Evolutionary conservation across 495 filamentous ascomycete genomes (phyloP), one percentile per base, ranked within the genome.

Genomic region (Jackrogersella minutella): DNA sequence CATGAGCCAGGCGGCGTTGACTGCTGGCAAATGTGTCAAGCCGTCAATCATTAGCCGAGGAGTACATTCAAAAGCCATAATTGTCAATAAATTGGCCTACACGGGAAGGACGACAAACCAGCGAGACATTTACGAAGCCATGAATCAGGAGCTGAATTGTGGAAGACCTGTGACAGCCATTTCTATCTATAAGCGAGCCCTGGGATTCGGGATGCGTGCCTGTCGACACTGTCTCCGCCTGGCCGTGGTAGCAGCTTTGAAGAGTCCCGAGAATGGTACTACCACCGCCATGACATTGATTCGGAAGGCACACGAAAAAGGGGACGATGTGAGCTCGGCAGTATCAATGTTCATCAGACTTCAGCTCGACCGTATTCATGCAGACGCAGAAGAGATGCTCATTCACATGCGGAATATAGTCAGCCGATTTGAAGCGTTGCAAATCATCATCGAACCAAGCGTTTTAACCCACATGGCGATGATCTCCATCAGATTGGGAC

Each of bases 211-310:
- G 1, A 75, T 81, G 75, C 73, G 69, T 0, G 67, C 64, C 34
- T 71, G 66, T 11, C 19, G 41, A 3, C 66, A 70, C 7, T 75
- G 76, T 49, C 69, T 83, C 2, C 68, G 69, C 8, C 54, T 82
- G 7, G 81, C 80, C 16, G 72, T 83, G 14, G 65, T 72, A 17
- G 82, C 82, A 10, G 67, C 72, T 7, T 59, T 82, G 53, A 57
- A 58, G 21, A 54, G 56, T n/a, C 41, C 67, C 2, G 33, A 55
- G 1, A 30, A 44, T 16, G 62, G 69, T 11, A 39, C 61, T 26
- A 39, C 54, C 14, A 58, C 50, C 21, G 72, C 78, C 2, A 70
- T 76, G 13, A 21, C 31, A 17, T 61, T 83, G 9, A 73, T 85
- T 1, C 66, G 61, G 7, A 44, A 46, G 9, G 77, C 77, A 0